Evolutionary conservation across 2,329 filamentous ascomycete genomes (phyloP).

Genomic region (Cladobotryum mycophilum): DNA sequence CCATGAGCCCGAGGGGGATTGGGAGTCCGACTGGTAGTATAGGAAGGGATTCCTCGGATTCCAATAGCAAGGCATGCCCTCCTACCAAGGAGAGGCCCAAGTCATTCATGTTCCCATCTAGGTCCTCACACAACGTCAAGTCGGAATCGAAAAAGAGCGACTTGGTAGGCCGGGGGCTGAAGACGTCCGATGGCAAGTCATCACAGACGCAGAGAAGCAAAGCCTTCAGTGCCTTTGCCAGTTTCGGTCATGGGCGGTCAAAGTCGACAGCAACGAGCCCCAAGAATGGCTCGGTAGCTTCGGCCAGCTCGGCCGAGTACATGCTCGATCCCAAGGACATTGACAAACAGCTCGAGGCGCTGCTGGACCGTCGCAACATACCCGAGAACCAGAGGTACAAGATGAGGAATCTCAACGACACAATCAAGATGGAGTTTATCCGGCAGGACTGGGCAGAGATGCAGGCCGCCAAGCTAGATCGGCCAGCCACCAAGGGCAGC

Average conservation of each 20-base stretch:
- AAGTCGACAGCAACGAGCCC: conserved; percentile 27
- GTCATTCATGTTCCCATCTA: conserved; percentile 38
- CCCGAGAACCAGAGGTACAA: conserved; percentile 90
- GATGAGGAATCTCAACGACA: conserved; percentile 82
- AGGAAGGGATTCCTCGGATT: conserved; percentile 4
- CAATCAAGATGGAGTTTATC: conserved; percentile 94
- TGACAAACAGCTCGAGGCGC: conserved; percentile 52
- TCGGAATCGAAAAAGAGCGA: conserved; percentile 20
- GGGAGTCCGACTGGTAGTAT: conserved; percentile 9
- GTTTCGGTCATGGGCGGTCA: conserved; percentile 31
- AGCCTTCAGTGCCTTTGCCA: conserved; percentile 33
- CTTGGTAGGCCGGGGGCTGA: conserved; percentile 26
- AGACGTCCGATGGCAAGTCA: conserved; percentile 17
- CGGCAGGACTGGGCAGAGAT: conserved; percentile 76
- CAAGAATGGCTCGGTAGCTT: conserved; percentile 16
- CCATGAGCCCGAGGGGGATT: conserved; percentile 12
- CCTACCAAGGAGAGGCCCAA: conserved; percentile 41
- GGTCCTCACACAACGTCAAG: conserved; percentile 16
- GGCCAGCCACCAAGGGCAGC: conserved; percentile 40
- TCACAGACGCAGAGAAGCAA: conserved; percentile 29
- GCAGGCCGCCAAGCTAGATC: conserved; percentile 42
- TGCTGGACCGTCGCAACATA: conserved; percentile 82
- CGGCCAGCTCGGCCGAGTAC: conserved; percentile 37
- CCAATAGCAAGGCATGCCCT: not conserved
- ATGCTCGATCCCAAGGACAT: conserved; percentile 49